A percentile compares a stretch with the other conserved stretches of the same genome.
These are phyloP conservation scores for Astragalus glycyphyllos DNA, from an alignment of 306 rosid species.

Conservation along the genomic window DNA sequence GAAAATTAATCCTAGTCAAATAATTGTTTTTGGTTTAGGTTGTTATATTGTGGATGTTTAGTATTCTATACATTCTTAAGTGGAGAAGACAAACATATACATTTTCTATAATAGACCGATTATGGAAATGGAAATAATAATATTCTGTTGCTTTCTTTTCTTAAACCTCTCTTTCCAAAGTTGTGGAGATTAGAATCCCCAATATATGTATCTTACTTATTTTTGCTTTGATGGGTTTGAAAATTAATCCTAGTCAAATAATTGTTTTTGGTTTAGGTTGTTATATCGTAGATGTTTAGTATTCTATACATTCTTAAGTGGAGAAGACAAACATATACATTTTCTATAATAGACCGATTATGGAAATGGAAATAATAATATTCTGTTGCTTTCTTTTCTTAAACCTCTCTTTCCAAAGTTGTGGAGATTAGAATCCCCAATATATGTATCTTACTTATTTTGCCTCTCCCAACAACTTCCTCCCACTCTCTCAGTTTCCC, in stretches of 20 bases:
- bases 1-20: slow-evolving; percentile 10
- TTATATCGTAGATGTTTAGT: slow-evolving; percentile 5
- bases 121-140: neutral
- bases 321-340: slow-evolving; percentile 14
- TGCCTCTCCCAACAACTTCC: slow-evolving; percentile 2
- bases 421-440: slow-evolving; percentile 1
- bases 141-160: neutral
- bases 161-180: neutral
- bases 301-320: slow-evolving; percentile 3
- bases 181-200: no score
- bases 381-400: neutral
- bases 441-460: slow-evolving; percentile 6
- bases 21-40: neutral
- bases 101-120: neutral
- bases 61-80: slow-evolving; percentile 11
- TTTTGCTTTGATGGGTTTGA: neutral
- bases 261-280: neutral
- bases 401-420: slow-evolving; percentile 3
- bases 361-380: no score
- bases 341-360: no score
- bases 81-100: slow-evolving; percentile 12
- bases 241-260: slow-evolving; percentile 12
- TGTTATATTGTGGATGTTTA: neutral
- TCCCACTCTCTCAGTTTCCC: neutral
- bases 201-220: no score